Percentiles rank a stretch among this genome's conserved stretches.
Conservation (phyloP, 352 stramenopile species). For the Halophytophthora polymorphica region DNA sequence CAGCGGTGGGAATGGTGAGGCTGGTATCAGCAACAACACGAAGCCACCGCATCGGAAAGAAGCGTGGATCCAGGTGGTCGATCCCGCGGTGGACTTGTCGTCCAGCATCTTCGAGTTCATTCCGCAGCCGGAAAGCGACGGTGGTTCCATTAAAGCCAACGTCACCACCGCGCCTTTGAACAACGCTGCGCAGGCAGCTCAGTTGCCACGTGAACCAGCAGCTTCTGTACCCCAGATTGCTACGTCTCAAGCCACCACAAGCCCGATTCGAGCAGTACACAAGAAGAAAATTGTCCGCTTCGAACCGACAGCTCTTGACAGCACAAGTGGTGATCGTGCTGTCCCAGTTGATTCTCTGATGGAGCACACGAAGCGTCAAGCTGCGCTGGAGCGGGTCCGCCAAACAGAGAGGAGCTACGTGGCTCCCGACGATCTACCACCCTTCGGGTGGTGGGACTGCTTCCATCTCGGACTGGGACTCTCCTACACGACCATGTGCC, state of each 20-base stretch:
- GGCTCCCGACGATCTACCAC: constrained; percentile 32
- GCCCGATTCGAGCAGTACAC: too few relatives aligned
- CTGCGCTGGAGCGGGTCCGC: constrained; percentile 29
- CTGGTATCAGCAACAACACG: background rate
- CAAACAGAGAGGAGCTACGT: constrained; percentile 49
- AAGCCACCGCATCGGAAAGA: constrained; percentile 18
- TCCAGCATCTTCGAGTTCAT: constrained; percentile 56
- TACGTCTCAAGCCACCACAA: too few relatives aligned
- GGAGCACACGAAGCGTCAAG: constrained; percentile 2
- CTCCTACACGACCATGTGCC: constrained; percentile 43
- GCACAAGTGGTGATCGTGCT: constrained; percentile 12
- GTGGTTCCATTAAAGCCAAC: background rate
- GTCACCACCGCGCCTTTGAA: background rate
- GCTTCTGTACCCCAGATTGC: too few relatives aligned
- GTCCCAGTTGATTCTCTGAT: constrained; percentile 13
- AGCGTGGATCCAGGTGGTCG: constrained; percentile 41
- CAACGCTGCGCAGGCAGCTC: background rate
- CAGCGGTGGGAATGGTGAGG: background rate
- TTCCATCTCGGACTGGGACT: constrained; percentile 47
- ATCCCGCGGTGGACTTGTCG: constrained; percentile 14
- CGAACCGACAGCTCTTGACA: too few relatives aligned
- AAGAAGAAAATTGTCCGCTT: too few relatives aligned
- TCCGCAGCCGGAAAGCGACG: constrained; percentile 1
- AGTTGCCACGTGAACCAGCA: background rate
- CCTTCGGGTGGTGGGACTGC: constrained; percentile 47